A percentile compares a stretch with the other conserved stretches of the same genome.
Evolutionary conservation across 768 basidiomycete genomes (phyloP).

Genomic region (Leccinum arenicola): DNA sequence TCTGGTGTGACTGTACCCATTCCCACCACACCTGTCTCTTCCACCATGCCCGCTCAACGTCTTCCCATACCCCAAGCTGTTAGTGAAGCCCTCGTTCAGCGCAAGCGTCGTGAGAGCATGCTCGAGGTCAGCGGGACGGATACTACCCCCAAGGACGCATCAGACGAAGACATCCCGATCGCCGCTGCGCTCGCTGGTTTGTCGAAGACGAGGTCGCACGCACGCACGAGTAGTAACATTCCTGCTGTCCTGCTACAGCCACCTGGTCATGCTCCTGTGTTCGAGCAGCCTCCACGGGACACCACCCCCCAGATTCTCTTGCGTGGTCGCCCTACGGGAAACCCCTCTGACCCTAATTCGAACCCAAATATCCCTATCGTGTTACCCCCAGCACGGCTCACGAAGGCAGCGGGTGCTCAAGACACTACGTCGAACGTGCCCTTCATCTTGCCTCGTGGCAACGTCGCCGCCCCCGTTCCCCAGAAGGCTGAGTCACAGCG

Average conservation of each 20-base stretch:
- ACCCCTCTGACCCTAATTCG: conserved; percentile 12
- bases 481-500: conserved; percentile 50
- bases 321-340: conserved; percentile 21
- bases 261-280: conserved; percentile 29
- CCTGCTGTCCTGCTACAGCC: conserved; percentile 30
- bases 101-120: conserved; percentile 71
- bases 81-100: conserved; percentile 65
- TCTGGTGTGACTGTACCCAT: conserved; percentile 80
- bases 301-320: conserved; percentile 22
- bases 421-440: conserved; percentile 37
- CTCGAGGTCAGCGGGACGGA: conserved; percentile 43
- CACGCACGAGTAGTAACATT: conserved; percentile 19
- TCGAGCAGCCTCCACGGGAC: conserved; percentile 22
- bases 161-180: conserved; percentile 36
- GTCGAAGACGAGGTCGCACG: conserved; percentile 15
- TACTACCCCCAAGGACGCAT: conserved; percentile 31
- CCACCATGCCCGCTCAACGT: conserved; percentile 37
- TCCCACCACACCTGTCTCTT: conserved; percentile 47
- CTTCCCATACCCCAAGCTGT: conserved; percentile 69
- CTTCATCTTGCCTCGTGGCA: conserved; percentile 45
- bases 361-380: conserved; percentile 31
- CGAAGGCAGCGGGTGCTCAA: conserved; percentile 35
- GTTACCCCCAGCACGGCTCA: conserved; percentile 27
- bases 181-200: conserved; percentile 17
- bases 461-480: conserved; percentile 40